These are phyloP conservation scores for Chrysochromulina tobinii DNA, from an alignment of 78 protist species.

Conservation along the genomic window DNA sequence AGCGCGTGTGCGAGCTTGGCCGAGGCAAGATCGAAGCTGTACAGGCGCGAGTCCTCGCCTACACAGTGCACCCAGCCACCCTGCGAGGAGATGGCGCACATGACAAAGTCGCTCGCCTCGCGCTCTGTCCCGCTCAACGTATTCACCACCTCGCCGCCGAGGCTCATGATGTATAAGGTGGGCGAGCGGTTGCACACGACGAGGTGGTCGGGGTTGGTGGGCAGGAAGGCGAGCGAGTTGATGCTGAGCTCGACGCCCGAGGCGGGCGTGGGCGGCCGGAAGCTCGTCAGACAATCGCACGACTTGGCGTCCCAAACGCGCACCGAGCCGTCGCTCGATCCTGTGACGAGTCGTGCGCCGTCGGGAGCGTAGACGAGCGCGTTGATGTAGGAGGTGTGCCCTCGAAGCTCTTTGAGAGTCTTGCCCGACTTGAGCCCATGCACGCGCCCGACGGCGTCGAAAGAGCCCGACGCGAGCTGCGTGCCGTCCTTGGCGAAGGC, in stretches of 20 bases:
- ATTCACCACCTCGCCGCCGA: background rate
- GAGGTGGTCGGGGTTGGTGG: slow-evolving; percentile 47
- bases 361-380: slow-evolving; percentile 38
- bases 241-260: slow-evolving; percentile 43
- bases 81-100: slow-evolving; percentile 33
- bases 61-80: slow-evolving; percentile 68
- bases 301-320: slow-evolving; percentile 75
- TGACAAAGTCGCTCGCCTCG: slow-evolving; percentile 45
- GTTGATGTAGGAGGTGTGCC: slow-evolving; percentile 80
- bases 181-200: slow-evolving; percentile 64
- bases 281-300: slow-evolving; percentile 57
- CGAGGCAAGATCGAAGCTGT: slow-evolving; percentile 52
- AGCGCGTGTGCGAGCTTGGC: slow-evolving; percentile 29
- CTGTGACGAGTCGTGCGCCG: slow-evolving; percentile 42
- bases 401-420: slow-evolving; percentile 72
- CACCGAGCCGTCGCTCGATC: slow-evolving; percentile 73
- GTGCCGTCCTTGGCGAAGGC: slow-evolving; percentile 56
- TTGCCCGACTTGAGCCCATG: slow-evolving; percentile 85
- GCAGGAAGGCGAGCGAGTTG: slow-evolving; percentile 8
- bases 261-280: slow-evolving; percentile 40
- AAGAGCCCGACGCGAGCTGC: slow-evolving; percentile 63
- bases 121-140: background rate
- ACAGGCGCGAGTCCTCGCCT: slow-evolving; percentile 57
- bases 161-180: slow-evolving; percentile 43
- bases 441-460: slow-evolving; percentile 44